phyloP scores from a whole-genome alignment of 306 rosid species.

The Trifolium pratense region DNA sequence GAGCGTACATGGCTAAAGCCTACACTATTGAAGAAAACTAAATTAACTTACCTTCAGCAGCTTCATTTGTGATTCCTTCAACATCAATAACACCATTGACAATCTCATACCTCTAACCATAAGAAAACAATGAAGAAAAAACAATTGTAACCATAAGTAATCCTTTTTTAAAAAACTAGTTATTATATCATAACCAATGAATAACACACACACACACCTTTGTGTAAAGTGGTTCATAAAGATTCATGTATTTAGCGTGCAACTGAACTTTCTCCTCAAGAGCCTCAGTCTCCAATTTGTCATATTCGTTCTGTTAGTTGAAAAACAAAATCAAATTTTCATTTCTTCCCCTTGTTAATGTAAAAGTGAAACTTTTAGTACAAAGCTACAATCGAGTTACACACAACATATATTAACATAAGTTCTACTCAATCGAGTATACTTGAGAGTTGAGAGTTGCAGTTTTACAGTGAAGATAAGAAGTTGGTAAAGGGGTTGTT shows the following conservation, averaged over 20 bases:
- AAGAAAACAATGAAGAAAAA: neutral
- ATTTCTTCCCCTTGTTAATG: constrained; percentile 4
- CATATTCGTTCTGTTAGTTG: constrained; percentile 45
- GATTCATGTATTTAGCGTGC: constrained; percentile 59
- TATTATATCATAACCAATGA: constrained; percentile 25
- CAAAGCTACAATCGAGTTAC: constrained; percentile 19
- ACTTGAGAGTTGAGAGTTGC: too few species aligned
- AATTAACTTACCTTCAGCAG: constrained; percentile 39
- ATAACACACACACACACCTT: constrained; percentile 45
- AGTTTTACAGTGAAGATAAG: too few species aligned
- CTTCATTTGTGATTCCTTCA: constrained; percentile 48
- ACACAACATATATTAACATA: constrained; percentile 3
- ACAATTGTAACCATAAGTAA: constrained; percentile 14
- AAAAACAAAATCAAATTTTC: constrained; percentile 28
- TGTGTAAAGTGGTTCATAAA: constrained; percentile 52
- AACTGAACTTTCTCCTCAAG: constrained; percentile 54
- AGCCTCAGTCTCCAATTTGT: constrained; percentile 48
- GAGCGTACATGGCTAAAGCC: constrained; percentile 18
- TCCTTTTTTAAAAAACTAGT: neutral
- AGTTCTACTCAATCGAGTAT: neutral
- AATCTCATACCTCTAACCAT: constrained; percentile 59
- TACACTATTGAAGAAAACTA: constrained; percentile 15
- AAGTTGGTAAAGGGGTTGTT: too few species aligned
- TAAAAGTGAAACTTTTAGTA: constrained; percentile 15
- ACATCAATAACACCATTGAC: constrained; percentile 56